Evolutionary conservation across 345 rosid genomes (phyloP), one percentile per base, ranked within the genome.

Genomic region (Cardamine chenopodiifolia): DNA sequence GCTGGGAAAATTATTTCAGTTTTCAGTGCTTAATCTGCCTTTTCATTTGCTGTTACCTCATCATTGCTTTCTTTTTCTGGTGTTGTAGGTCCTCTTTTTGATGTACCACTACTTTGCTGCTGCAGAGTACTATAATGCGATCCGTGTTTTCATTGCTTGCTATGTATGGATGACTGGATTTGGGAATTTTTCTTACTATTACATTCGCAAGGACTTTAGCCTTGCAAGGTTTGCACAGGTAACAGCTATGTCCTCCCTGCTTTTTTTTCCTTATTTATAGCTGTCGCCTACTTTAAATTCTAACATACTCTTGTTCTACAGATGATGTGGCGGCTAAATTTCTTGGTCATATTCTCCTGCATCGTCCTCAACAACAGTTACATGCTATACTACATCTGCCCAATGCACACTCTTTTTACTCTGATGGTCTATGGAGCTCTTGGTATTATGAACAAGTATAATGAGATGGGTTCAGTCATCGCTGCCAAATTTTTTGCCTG

Each of bases 101-200:
- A 92, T 95, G 99, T 95, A 95, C 84, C 99, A 95, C 85, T 95
- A 95, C 92, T 95, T 95, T 86, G 97, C 99, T 71, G 99, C 99
- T 53, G 69, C 71, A 71, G 99, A 95, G 85, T 82, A 89, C 70
- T 95, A 95, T 64, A 95, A 95, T 85, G 97, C 99, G 26, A 95
- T 95, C 67, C 87, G 99, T 45, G 0, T 95, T 20, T 95, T 95
- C 72, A 95, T 95, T 84, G 99, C 99, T 40, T 91, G 92, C 48
- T 95, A 95, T 85, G 99, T 95, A 70, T 95, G 99, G 99, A 95
- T 95, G 99, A 95, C 99, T 85, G 99, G 99, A 70, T 95, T 95
- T 76, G 99, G 97, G 66, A 92, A 92, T 77, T 95, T 95, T 81
- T 95, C 99, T n/a, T 92, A 92, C 78, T 95, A 95, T 77, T 95